Conservation (phyloP, 1,284 basidiomycete species). For the Pterula multifida region DNA sequence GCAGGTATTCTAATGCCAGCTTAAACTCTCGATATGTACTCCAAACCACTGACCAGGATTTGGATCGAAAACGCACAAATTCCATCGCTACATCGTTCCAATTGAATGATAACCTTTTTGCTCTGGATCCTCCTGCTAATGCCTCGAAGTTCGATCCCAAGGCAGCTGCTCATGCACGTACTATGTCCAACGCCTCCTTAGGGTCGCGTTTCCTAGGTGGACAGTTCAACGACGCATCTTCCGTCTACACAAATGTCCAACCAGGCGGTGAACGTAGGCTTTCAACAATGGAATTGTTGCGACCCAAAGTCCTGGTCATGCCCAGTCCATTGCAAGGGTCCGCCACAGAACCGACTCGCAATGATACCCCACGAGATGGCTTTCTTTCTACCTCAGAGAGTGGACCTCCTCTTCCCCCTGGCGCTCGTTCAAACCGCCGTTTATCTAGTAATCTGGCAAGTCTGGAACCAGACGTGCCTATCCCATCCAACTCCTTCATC, state of each 20-base stretch:
- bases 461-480: slow-evolving; percentile 23
- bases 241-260: slow-evolving; percentile 24
- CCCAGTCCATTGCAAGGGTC: slow-evolving; percentile 63
- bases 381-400: slow-evolving; percentile 48
- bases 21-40: slow-evolving; percentile 31
- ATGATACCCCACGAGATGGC: slow-evolving; percentile 31
- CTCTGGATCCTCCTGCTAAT: slow-evolving; percentile 45
- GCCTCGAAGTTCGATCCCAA: slow-evolving; percentile 69
- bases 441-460: slow-evolving; percentile 25
- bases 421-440: slow-evolving; percentile 42
- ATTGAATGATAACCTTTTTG: slow-evolving; percentile 47
- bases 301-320: slow-evolving; percentile 78
- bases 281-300: slow-evolving; percentile 62
- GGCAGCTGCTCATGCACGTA: slow-evolving; percentile 39
- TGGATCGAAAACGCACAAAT: background rate
- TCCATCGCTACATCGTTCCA: slow-evolving; percentile 10
- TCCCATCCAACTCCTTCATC: slow-evolving; percentile 59
- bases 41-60: slow-evolving; percentile 15
- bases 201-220: slow-evolving; percentile 37
- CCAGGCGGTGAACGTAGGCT: slow-evolving; percentile 40
- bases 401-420: slow-evolving; percentile 57
- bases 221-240: slow-evolving; percentile 37
- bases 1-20: slow-evolving; percentile 36
- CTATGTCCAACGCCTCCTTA: slow-evolving; percentile 52
- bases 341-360: slow-evolving; percentile 14